Evolutionary conservation across 1,284 basidiomycete genomes (phyloP), one percentile per base, ranked within the genome.

Genomic region (Naganishia sp.): DNA sequence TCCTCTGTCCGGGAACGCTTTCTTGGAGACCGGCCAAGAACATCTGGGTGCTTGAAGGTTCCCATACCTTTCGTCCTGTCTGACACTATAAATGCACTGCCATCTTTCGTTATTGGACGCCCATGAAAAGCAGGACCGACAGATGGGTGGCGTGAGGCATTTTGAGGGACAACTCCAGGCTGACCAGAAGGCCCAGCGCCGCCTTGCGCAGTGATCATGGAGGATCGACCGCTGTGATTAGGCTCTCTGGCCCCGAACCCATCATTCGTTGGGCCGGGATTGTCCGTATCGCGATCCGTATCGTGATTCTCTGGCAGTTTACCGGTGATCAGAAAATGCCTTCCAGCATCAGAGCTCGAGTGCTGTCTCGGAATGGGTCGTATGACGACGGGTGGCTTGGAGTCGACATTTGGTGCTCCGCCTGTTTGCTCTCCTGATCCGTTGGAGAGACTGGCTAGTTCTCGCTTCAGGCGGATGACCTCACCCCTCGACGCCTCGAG

Each of bases 291-390:
- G 31, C 31, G 18, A 11, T 31, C 50, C 18, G 49, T 4, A 17
- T 11, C 41, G n/a, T 3, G 18, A 23, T 35, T 35, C 15, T 61
- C 35, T 18, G 58, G 39, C 15, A 39, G 10, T 18, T 35, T 9
- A 7, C 46, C 47, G 11, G 52, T 39, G 17, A 54, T 54, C 32
- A 61, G 58, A n/a, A 42, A 51, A 4, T 43, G 58, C 17, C 47
- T 41, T 0, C 47, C 58, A 17, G 9, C 31, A 11, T 50, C 47
- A 28, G 47, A 61, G 35, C 32, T 50, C 11, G 58, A 39, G 11
- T 50, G 58, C 15, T 61, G 58, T 23, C 32, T 35, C 25, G 58
- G 58, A n/a, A 61, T 61, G 10, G 58, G 58, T 43, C 58, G 58
- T 10, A 61, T 41, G 9, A 61, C 23, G 7, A 23, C 58, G n/a